Evolutionary conservation across 1,284 basidiomycete species (phyloP), one percentile per base, ranked within the genome.

Genomic region (Cerrena zonata): DNA sequence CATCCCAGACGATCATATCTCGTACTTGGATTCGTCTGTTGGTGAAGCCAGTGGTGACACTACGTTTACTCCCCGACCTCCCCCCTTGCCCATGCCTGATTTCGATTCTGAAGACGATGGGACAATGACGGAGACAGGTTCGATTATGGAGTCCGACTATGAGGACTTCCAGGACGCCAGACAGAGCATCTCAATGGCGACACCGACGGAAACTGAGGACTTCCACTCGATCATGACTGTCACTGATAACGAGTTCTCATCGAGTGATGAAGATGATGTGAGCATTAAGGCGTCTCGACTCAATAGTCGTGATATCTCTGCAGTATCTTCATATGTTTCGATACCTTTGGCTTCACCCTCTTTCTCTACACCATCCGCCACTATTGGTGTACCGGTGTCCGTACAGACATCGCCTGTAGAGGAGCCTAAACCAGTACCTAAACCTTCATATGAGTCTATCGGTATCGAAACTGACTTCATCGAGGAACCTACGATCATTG

Each of bases 141-240:
- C 77, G 1, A 77, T 84, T 52, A 80, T 80, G 4, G 85, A 86
- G 55, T 79, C 80, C 0, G 85, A 88, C 47, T 76, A 71, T 12
- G 89, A 91, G 21, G 86, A 89, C 53, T 95, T 89, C 62, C 80
- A 88, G 21, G 91, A 94, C 63, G 91, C 91, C 1, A 74, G 82
- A 47, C 84, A 86, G 65, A 90, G 85, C 52, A 77, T 86, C 38
- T 72, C 75, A 36, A 76, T 82, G 63, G 72, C 76, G 27, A 86
- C 86, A 2, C 84, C 86, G 50, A 67, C 66, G 12, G 65, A 70
- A 45, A 49, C 77, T 76, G 46, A 71, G 68, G 86, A 90, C 61
- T 89, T 89, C 75, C 84, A 87, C 60, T 89, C 85, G 2, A 73
- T 87, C 58, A 68, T 79, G 71, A 86, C 84, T 1, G 77, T 86